phyloP scores from a whole-genome alignment of 2,329 filamentous ascomycete species.

The Clonostachys solani region DNA sequence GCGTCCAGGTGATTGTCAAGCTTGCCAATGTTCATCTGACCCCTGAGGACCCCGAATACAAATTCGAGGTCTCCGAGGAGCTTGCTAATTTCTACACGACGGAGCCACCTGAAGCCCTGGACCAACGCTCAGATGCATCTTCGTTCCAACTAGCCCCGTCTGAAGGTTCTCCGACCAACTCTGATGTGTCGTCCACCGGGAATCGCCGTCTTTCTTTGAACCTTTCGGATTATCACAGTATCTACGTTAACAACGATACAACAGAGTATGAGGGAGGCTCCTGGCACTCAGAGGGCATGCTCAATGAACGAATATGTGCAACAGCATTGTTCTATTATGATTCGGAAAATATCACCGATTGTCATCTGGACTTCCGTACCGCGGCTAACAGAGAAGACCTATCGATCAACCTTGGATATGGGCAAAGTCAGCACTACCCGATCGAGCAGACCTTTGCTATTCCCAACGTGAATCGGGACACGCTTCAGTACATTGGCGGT shows the following conservation, averaged over 20 bases:
- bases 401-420: conserved; percentile 12
- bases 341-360: conserved; percentile 52
- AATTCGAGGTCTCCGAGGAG: conserved; percentile 3
- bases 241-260: too few relatives aligned
- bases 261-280: conserved; percentile 30
- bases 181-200: too few relatives aligned
- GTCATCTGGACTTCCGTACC: conserved; percentile 45
- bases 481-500: conserved; percentile 34
- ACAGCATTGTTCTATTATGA: conserved; percentile 61
- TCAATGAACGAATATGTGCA: conserved; percentile 61
- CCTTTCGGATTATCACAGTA: too few relatives aligned
- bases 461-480: conserved; percentile 2
- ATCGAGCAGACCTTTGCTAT: conserved; percentile 29
- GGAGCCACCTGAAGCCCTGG: too few relatives aligned
- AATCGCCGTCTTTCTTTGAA: too few relatives aligned
- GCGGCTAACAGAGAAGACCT: conserved; percentile 14
- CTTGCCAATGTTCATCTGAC: conserved; percentile 57
- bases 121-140: too few relatives aligned
- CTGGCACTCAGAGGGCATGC: conserved; percentile 51
- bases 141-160: too few relatives aligned
- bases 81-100: too few relatives aligned
- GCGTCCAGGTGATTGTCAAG: conserved; percentile 60
- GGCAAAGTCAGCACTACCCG: conserved; percentile 24
- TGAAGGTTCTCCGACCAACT: too few relatives aligned
- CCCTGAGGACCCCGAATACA: conserved; percentile 49